Evolutionary conservation across 768 basidiomycete genomes (phyloP).

Genomic region (Tulasnella sp.): DNA sequence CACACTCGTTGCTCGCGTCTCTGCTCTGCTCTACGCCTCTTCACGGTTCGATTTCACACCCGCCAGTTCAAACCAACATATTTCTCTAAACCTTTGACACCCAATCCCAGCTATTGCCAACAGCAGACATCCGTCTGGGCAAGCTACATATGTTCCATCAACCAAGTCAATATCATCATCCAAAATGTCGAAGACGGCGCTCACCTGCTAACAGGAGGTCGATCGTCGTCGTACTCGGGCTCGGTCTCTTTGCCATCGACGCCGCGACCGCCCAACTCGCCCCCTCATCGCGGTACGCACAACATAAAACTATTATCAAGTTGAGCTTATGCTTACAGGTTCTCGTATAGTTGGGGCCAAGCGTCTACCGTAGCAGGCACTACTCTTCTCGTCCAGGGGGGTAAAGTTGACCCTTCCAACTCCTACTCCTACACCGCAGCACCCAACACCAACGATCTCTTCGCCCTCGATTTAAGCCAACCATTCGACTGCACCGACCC

Average conservation of each 20-base stretch:
- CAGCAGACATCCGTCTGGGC: not conserved
- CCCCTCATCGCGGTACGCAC: constrained; percentile 17
- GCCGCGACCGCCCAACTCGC: constrained; percentile 2
- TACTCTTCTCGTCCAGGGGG: constrained; percentile 70
- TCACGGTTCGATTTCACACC: not conserved
- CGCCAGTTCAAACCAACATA: constrained; percentile 5
- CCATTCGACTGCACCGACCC: constrained; percentile 59
- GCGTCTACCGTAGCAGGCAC: constrained; percentile 56
- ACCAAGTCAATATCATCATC: not conserved
- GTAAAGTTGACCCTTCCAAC: constrained; percentile 69
- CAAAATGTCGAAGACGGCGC: constrained; percentile 16
- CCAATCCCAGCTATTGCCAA: not conserved
- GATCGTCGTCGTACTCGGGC: not conserved
- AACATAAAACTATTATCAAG: not conserved
- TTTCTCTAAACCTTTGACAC: not conserved
- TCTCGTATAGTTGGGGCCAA: constrained; percentile 71
- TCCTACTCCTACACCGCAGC: constrained; percentile 69
- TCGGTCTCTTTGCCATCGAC: constrained; percentile 18
- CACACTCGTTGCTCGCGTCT: not conserved
- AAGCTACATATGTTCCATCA: not conserved
- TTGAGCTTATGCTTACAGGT: not conserved
- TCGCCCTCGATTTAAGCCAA: constrained; percentile 59
- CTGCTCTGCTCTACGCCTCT: not conserved
- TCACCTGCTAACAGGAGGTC: not conserved
- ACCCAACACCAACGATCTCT: constrained; percentile 64